Evolutionary conservation across 331 rosid species (phyloP).

Genomic region (Malus hybrid): DNA sequence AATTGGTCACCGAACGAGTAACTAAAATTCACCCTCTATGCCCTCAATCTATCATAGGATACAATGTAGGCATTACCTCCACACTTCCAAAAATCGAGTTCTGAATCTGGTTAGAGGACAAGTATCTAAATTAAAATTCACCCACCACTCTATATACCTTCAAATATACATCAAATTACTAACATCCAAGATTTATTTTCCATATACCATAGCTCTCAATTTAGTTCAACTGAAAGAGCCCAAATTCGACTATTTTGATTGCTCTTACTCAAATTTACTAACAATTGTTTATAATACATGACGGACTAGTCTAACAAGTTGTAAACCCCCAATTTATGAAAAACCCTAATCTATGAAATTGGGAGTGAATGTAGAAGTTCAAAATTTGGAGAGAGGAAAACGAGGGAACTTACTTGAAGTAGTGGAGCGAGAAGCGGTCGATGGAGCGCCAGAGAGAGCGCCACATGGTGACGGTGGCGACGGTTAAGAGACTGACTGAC

Average conservation of each 20-base stretch:
- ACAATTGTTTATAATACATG: neutral
- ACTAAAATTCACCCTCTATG: neutral
- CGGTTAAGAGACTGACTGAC: neutral
- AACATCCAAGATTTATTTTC: too few relatives aligned
- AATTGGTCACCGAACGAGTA: neutral
- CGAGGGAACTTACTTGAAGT: conserved; percentile 47
- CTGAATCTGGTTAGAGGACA: neutral
- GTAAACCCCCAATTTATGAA: neutral
- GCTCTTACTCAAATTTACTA: neutral
- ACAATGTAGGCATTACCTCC: neutral
- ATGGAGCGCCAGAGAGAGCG: conserved; percentile 67
- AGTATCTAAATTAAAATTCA: neutral
- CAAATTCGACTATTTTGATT: neutral
- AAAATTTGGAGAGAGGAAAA: neutral
- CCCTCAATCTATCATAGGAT: too few relatives aligned
- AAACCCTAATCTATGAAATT: neutral
- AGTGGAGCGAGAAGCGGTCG: conserved; percentile 77
- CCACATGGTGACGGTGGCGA: conserved; percentile 35
- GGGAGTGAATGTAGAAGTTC: neutral
- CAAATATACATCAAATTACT: neutral
- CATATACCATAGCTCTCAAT: too few relatives aligned
- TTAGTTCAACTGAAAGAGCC: neutral
- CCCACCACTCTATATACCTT: neutral
- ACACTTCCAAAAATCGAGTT: neutral
- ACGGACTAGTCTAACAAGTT: neutral